Percentiles rank a stretch among this genome's conserved stretches.
Conservation (phyloP, 1,139 yeast species). For the Suhomyces panamericanus region DNA sequence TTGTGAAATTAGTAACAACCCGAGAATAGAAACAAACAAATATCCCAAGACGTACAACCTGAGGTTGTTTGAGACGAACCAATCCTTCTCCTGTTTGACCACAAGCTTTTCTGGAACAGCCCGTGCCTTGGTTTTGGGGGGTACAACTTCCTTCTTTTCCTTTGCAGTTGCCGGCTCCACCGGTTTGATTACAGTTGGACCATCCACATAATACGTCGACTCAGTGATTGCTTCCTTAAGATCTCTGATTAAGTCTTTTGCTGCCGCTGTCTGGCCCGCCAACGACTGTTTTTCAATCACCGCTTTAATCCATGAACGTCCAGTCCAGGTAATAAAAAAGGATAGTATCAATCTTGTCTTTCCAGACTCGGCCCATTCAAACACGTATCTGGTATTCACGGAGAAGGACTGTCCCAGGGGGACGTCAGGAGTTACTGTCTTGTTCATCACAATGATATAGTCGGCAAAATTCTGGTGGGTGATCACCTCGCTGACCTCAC, state of each 20-base stretch:
- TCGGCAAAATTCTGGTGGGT: slow-evolving; percentile 42
- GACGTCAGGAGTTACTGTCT: slow-evolving; percentile 55
- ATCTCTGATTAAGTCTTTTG: slow-evolving; percentile 33
- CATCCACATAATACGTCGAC: slow-evolving; percentile 25
- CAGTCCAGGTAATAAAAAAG: slow-evolving; percentile 53
- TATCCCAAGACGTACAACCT: slow-evolving; percentile 12
- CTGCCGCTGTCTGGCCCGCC: slow-evolving; percentile 47
- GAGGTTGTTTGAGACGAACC: slow-evolving; percentile 3
- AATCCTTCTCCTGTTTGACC: slow-evolving; percentile 4
- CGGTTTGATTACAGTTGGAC: slow-evolving; percentile 17
- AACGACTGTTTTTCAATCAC: slow-evolving; percentile 53
- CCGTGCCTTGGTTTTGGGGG: not conserved
- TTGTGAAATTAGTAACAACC: slow-evolving; percentile 27
- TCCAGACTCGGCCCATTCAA: slow-evolving; percentile 49
- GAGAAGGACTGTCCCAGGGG: slow-evolving; percentile 59
- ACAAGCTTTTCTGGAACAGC: not conserved
- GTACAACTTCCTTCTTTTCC: not conserved
- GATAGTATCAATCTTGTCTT: slow-evolving; percentile 44
- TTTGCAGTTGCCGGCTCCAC: not conserved
- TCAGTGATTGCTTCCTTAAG: slow-evolving; percentile 31
- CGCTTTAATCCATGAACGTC: slow-evolving; percentile 56
- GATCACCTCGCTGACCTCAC: slow-evolving; percentile 48
- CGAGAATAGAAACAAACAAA: slow-evolving; percentile 23
- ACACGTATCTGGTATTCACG: slow-evolving; percentile 49
- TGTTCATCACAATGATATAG: slow-evolving; percentile 37